A percentile compares a stretch with the other conserved stretches of the same genome.
Evolutionary conservation across 768 basidiomycete genomes (phyloP).

Genomic region (Russula brevipes): DNA sequence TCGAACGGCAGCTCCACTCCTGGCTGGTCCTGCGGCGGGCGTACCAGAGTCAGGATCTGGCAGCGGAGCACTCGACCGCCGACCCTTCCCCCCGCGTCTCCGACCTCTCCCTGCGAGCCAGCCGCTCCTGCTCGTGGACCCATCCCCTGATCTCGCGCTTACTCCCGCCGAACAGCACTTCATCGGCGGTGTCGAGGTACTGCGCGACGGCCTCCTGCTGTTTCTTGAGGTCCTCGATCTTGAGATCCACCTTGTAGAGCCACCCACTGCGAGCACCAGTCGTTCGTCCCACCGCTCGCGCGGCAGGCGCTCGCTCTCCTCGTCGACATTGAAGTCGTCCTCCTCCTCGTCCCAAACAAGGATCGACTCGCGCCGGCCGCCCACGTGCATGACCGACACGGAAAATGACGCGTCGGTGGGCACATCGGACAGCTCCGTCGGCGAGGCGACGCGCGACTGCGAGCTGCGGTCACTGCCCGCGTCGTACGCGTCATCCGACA

Average conservation of each 20-base stretch:
- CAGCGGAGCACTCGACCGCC: slow-evolving; percentile 46
- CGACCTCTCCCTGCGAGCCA: slow-evolving; percentile 39
- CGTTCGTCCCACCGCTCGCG: slow-evolving; percentile 77
- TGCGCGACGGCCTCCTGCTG: slow-evolving; percentile 52
- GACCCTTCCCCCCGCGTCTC: slow-evolving; percentile 37
- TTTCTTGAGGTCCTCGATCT: slow-evolving; percentile 46
- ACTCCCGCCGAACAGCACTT: slow-evolving; percentile 64
- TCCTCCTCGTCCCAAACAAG: slow-evolving; percentile 81
- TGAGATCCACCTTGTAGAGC: slow-evolving; percentile 68
- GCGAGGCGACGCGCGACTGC: slow-evolving; percentile 44
- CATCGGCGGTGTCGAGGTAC: slow-evolving; percentile 77
- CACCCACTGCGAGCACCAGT: slow-evolving; percentile 74
- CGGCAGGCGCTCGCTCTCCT: slow-evolving; percentile 42
- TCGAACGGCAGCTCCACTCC: slow-evolving; percentile 30
- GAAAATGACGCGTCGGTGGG: slow-evolving; percentile 56
- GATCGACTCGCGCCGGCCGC: slow-evolving; percentile 57
- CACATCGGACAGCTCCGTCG: slow-evolving; percentile 31
- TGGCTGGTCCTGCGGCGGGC: background rate
- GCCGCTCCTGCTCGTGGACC: slow-evolving; percentile 44
- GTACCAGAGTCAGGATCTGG: slow-evolving; percentile 31
- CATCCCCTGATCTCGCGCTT: slow-evolving; percentile 46
- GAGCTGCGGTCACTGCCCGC: slow-evolving; percentile 59
- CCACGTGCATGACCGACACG: slow-evolving; percentile 63
- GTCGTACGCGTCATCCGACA: slow-evolving; percentile 80
- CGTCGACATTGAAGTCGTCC: slow-evolving; percentile 42